These are phyloP conservation scores for Linderniella brevidens DNA, from an alignment of 257 asterid species.

Conservation along the genomic window DNA sequence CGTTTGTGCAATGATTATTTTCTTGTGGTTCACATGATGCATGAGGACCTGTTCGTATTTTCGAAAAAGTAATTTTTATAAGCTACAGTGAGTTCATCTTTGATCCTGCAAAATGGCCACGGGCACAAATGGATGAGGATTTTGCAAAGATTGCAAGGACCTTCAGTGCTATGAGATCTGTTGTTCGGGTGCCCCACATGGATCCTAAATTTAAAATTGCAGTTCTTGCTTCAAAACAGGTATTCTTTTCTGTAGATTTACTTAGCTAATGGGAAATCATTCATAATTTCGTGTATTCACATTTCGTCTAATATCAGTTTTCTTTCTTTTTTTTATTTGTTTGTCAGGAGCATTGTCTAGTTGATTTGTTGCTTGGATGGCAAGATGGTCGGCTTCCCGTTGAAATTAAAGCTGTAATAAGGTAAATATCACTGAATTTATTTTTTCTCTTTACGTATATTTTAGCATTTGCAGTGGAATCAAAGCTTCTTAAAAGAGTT, in stretches of 20 bases:
- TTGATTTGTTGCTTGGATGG: slow-evolving; percentile 81
- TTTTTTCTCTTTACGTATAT: slow-evolving; percentile 5
- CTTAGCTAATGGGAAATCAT: too few relatives aligned
- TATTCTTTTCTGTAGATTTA: slow-evolving; percentile 8
- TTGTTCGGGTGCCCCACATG: slow-evolving; percentile 56
- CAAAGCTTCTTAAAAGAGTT: slow-evolving; percentile 7
- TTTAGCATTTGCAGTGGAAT: slow-evolving; percentile 9
- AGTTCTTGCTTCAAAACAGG: slow-evolving; percentile 85
- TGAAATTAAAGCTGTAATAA: slow-evolving; percentile 57
- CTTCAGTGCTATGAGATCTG: slow-evolving; percentile 67
- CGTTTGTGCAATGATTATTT: slow-evolving; percentile 7
- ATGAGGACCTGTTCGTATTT: slow-evolving; percentile 7
- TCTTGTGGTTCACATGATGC: slow-evolving; percentile 11
- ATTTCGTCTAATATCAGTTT: too few relatives aligned
- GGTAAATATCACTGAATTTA: slow-evolving; percentile 22
- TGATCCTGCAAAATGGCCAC: slow-evolving; percentile 75
- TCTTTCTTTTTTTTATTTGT: neutral
- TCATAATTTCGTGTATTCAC: too few relatives aligned
- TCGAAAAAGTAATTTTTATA: slow-evolving; percentile 14
- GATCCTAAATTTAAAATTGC: slow-evolving; percentile 81
- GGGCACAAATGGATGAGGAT: slow-evolving; percentile 65
- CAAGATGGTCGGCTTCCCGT: slow-evolving; percentile 82
- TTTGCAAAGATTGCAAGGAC: slow-evolving; percentile 42
- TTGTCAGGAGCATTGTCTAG: slow-evolving; percentile 82
- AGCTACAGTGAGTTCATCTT: slow-evolving; percentile 69